Evolutionary conservation across 2,329 filamentous ascomycete species (phyloP), one percentile per base, ranked within the genome.

Genomic region (Aspergillus calidoustus): DNA sequence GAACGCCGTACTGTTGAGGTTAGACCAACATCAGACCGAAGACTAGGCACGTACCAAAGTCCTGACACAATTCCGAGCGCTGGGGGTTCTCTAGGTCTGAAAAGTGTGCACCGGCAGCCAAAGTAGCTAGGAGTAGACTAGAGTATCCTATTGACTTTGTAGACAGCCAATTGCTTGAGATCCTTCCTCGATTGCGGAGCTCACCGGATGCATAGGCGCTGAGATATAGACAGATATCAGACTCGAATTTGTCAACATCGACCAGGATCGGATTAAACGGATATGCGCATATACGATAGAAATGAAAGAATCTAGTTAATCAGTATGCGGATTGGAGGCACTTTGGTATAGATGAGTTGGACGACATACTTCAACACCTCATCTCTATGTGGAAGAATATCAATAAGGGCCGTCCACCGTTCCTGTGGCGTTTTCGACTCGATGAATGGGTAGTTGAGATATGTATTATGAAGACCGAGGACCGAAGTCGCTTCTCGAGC

Each of bases 241-340:
- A 62, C 44, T 75, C 73, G 49, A 75, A 74, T 0, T 66, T 64
- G 46, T 73, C 71, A 25, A 75, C 67, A 31, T 75, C 72, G 3
- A 68, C 62, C 0, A 75, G 41, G 3, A 73, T 72, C 3, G 73
- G 73, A 41, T 75, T 75, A 51, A 74, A 75, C 2, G 72, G 72
- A 22, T 75, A 70, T 1, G 70, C 70, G 1, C 59, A 71, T 22
- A 70, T 53, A 5, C 66, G 71, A 28, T 74, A 73, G 41, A 67
- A 72, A 58, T 75, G 72, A 22, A 75, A 75, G 48, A 73, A 74
- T 41, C 73, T 74, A 44, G 3, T 3, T 3, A 8, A 23, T 59
- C 23, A 59, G 46, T 25, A 48, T 22, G 5, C 19, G 6, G 30
- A 7, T 3, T 23, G 0, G 4, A 30, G 15, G 15, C 2, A 38